Evolutionary conservation across 1,139 yeast genomes (phyloP), one percentile per base, ranked within the genome.

Genomic region (Magnusiomyces suaveolens): DNA sequence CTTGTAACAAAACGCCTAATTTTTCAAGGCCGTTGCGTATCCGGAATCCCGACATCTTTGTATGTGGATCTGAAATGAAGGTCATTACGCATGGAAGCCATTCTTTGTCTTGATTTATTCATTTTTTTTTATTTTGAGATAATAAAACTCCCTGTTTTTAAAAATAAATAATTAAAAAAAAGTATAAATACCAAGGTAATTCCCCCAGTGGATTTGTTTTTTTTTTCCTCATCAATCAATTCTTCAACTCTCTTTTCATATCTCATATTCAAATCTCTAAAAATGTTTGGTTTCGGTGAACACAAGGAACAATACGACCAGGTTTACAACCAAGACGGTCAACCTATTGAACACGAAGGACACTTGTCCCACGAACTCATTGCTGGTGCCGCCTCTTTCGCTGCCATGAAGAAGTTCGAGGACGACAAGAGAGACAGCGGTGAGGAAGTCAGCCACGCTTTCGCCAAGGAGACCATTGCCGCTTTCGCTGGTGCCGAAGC

Each of bases 321-420:
- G 36, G 48, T 46, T 29, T 46, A 46, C 38, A 26, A 26, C 36
- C 24, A 26, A 10, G 48, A 46, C 24, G 57, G 54, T 26, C 18
- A 36, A 4, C 6, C 10, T 12, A 46, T 59, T 48, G 59, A 60
- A 54, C 68, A 66, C 62, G 60, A 64, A 57, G 57, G 60, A 55
- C 60, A 60, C 56, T 64, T 67, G 62, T 59, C 67, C 32, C 70
- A 67, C 57, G 70, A 67, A 56, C 60, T 66, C 36, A 53, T 67
- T 52, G 69, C 70, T 24, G 70, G 70, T 24, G 70, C 69, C 6
- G 69, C 69, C 25, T 65, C 69, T 14, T 67, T 67, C 50, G 69
- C 59, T 43, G 70, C 70, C 38, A 52, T 54, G 56, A 65, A 64
- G 61, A 46, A 60, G 48, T 66, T 59, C 46, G 69, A 66, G 54